A percentile compares a stretch with the other conserved stretches of the same genome.
Evolutionary conservation across 768 basidiomycete species (phyloP).

Genomic region (Amanita thiersii): DNA sequence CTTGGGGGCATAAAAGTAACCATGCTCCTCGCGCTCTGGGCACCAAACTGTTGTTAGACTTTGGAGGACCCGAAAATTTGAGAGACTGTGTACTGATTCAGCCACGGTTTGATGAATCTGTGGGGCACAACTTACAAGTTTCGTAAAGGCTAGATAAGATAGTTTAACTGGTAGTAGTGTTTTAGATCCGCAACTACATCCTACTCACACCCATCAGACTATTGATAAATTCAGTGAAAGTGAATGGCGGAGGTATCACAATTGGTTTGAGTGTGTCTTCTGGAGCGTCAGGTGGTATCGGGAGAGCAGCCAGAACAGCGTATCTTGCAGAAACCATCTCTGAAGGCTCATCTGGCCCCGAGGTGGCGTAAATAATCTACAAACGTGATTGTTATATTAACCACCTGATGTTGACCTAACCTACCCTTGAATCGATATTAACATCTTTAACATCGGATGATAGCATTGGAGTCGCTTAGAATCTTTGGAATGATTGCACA

Average conservation of each 20-base stretch:
- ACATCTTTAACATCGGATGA: too few species aligned
- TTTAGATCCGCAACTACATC: not conserved
- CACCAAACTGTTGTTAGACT: conserved; percentile 71
- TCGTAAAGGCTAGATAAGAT: conserved; percentile 38
- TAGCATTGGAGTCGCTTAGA: too few species aligned
- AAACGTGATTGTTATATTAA: not conserved
- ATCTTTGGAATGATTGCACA: too few species aligned
- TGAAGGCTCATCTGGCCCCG: conserved; percentile 7
- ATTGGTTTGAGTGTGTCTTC: conserved; percentile 65
- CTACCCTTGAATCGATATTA: conserved; percentile 46
- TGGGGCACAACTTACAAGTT: conserved; percentile 36
- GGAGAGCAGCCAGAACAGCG: conserved; percentile 47
- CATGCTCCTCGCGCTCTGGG: conserved; percentile 75
- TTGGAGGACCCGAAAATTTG: conserved; percentile 61
- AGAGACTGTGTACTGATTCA: conserved; percentile 33
- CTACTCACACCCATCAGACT: conserved; percentile 6
- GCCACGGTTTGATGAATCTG: not conserved
- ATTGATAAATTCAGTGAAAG: conserved; percentile 44
- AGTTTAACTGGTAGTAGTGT: conserved; percentile 5
- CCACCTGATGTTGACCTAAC: too few species aligned
- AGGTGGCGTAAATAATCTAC: conserved; percentile 6
- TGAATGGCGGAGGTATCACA: conserved; percentile 52
- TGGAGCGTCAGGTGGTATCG: conserved; percentile 55
- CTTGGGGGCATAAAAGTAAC: conserved; percentile 62
- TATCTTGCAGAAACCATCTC: conserved; percentile 40